These are phyloP conservation scores for Hypomontagnella submonticulosa DNA, from an alignment of 495 filamentous ascomycete species.

Conservation along the genomic window DNA sequence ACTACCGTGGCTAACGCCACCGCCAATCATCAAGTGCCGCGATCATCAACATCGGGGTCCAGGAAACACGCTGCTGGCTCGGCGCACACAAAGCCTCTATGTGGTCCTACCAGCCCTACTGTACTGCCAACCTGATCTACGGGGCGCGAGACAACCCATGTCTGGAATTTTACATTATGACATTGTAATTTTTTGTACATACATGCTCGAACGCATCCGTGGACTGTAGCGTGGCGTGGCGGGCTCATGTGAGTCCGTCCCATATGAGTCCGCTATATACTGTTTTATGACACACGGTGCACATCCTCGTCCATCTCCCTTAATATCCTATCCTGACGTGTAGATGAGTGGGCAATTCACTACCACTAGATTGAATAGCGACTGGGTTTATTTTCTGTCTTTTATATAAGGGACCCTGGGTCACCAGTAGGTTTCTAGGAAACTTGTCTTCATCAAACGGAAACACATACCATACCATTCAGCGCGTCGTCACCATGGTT, in stretches of 20 bases:
- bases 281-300: slow-evolving; percentile 33
- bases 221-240: slow-evolving; percentile 1
- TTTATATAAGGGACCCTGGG: slow-evolving; percentile 23
- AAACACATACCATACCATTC: slow-evolving; percentile 21
- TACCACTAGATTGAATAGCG: slow-evolving; percentile 22
- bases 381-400: slow-evolving; percentile 26
- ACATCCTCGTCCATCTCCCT: slow-evolving; percentile 36
- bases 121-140: slow-evolving; percentile 32
- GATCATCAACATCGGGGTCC: slow-evolving; percentile 26
- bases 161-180: slow-evolving; percentile 37
- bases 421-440: slow-evolving; percentile 38
- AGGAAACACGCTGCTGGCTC: slow-evolving; percentile 34
- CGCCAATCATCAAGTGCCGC: slow-evolving; percentile 48
- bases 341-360: slow-evolving; percentile 27
- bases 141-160: slow-evolving; percentile 42
- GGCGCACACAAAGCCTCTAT: slow-evolving; percentile 28
- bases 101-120: slow-evolving; percentile 40
- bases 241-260: slow-evolving; percentile 37
- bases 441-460: slow-evolving; percentile 29
- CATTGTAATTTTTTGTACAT: slow-evolving; percentile 2
- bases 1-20: slow-evolving; percentile 27
- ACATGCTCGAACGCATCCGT: slow-evolving; percentile 25
- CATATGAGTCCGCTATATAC: slow-evolving; percentile 16
- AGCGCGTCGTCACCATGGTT: slow-evolving; percentile 41
- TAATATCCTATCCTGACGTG: slow-evolving; percentile 39